Conservation (phyloP, 1,284 basidiomycete species). For the Malassezia sp. region DNA sequence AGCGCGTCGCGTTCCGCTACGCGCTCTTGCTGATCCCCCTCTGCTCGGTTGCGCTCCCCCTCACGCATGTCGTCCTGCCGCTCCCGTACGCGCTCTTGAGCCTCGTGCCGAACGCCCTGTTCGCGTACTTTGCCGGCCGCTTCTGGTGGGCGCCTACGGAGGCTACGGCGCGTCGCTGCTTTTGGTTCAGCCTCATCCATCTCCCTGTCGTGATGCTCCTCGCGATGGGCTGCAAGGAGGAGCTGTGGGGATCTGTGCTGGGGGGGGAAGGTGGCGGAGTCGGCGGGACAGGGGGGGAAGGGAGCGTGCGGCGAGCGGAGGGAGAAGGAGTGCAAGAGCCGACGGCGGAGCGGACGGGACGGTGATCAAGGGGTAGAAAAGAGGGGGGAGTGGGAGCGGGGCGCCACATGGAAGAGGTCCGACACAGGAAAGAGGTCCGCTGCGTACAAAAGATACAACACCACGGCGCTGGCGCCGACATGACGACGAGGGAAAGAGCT, state of each 20-base stretch:
- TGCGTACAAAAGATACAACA: too few relatives aligned
- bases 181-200: conserved; percentile 75
- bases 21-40: conserved; percentile 66
- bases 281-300: too few relatives aligned
- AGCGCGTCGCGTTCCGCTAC: conserved; percentile 74
- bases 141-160: conserved; percentile 57
- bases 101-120: conserved; percentile 64
- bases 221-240: conserved; percentile 60
- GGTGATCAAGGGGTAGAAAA: too few relatives aligned
- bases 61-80: conserved; percentile 45
- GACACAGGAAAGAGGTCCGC: too few relatives aligned
- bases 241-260: too few relatives aligned
- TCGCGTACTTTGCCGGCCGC: conserved; percentile 59
- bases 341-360: too few relatives aligned
- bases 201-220: conserved; percentile 76
- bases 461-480: too few relatives aligned
- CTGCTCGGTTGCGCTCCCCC: conserved; percentile 58
- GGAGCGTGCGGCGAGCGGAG: too few relatives aligned
- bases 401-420: too few relatives aligned
- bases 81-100: conserved; percentile 64
- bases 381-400: too few relatives aligned
- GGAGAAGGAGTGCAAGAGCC: too few relatives aligned
- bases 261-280: too few relatives aligned
- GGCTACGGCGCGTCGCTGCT: conserved; percentile 58
- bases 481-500: not conserved